Conservation (phyloP, 2,329 filamentous ascomycete genomes). For the Aaosphaeria pasadenensis region DNA sequence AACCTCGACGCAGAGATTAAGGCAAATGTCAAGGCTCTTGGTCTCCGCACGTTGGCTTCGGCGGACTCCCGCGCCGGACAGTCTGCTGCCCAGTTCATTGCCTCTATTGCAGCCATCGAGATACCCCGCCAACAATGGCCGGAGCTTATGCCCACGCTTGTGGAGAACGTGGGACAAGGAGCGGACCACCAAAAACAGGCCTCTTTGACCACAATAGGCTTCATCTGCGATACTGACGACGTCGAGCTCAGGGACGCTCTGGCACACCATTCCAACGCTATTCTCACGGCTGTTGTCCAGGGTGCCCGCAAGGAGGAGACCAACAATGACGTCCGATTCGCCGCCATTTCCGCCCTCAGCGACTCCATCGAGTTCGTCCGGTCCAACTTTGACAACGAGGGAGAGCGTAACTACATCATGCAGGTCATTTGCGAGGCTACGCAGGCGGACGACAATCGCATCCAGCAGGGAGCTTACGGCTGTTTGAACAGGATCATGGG, state of each 20-base stretch:
- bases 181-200: constrained; percentile 88
- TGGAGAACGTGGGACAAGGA: constrained; percentile 88
- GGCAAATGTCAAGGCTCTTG: constrained; percentile 80
- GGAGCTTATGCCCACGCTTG: constrained; percentile 82
- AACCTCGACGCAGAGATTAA: constrained; percentile 79
- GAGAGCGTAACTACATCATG: constrained; percentile 99
- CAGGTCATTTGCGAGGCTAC: constrained; percentile 99
- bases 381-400: constrained; percentile 98
- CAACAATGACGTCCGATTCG: constrained; percentile 84
- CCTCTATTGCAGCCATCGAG: constrained; percentile 92
- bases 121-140: constrained; percentile 90
- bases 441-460: constrained; percentile 83
- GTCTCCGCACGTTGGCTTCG: constrained; percentile 82
- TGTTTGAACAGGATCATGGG: constrained; percentile 98
- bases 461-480: constrained; percentile 94
- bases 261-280: constrained; percentile 89
- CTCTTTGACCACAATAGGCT: constrained; percentile 93
- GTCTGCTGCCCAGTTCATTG: constrained; percentile 91
- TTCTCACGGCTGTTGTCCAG: constrained; percentile 95
- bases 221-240: constrained; percentile 96
- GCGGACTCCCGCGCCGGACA: constrained; percentile 78
- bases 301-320: constrained; percentile 95
- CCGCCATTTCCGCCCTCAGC: constrained; percentile 88
- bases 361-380: constrained; percentile 97
- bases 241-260: constrained; percentile 77